phyloP scores from a whole-genome alignment of 768 basidiomycete species.

The Russula brevipes region DNA sequence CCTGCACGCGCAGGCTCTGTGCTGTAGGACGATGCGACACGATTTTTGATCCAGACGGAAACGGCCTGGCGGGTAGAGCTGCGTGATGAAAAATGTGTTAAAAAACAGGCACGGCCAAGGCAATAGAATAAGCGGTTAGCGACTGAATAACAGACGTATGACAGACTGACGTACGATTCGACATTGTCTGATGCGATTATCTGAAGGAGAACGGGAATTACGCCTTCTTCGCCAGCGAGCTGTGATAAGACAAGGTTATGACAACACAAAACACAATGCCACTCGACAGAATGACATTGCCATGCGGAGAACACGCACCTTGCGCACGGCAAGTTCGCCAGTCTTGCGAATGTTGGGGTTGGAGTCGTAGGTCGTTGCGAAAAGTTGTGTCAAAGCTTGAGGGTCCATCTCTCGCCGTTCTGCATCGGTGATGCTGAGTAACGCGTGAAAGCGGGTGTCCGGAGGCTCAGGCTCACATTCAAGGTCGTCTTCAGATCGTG shows the following conservation, averaged over 20 bases:
- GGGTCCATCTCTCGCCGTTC: conserved; percentile 52
- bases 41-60: conserved; percentile 88
- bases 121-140: background rate
- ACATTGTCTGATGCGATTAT: conserved; percentile 76
- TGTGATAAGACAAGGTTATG: conserved; percentile 30
- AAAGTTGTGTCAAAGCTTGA: conserved; percentile 69
- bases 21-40: conserved; percentile 64
- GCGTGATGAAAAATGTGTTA: conserved; percentile 12
- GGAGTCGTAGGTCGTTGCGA: conserved; percentile 72
- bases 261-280: conserved; percentile 2
- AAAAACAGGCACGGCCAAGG: conserved; percentile 11
- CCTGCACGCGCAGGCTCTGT: conserved; percentile 43
- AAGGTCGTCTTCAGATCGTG: conserved; percentile 3
- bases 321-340: conserved; percentile 83
- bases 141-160: background rate
- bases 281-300: background rate
- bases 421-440: background rate
- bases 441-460: background rate
- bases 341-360: conserved; percentile 85
- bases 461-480: background rate
- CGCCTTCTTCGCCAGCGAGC: conserved; percentile 77
- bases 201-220: conserved; percentile 77
- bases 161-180: conserved; percentile 57
- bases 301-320: conserved; percentile 42
- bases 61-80: conserved; percentile 82